Evolutionary conservation across 2,329 filamentous ascomycete genomes (phyloP).

Genomic region (Ophiostoma novo-ulmi): DNA sequence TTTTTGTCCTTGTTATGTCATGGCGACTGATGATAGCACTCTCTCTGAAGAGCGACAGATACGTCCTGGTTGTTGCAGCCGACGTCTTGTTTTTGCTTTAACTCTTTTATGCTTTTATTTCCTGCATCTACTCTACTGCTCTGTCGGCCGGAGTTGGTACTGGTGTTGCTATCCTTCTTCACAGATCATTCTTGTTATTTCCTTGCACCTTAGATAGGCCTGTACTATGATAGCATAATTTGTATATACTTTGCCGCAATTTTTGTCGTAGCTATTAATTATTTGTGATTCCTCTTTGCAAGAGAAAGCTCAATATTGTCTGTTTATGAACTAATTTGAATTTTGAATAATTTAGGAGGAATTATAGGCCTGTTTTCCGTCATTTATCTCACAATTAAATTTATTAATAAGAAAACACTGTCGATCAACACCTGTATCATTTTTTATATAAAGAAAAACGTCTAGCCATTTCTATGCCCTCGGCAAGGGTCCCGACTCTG

Average conservation of each 20-base stretch:
- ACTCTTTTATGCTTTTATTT: neutral
- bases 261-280: neutral
- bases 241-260: neutral
- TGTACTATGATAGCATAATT: constrained; percentile 11
- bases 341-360: too few species aligned
- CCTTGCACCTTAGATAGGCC: neutral
- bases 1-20: neutral
- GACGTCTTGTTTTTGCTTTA: neutral
- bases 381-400: too few species aligned
- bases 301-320: too few species aligned
- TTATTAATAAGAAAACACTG: too few species aligned
- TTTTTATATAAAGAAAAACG: constrained; percentile 33
- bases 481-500: constrained; percentile 69
- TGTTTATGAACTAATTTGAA: too few species aligned
- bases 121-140: neutral
- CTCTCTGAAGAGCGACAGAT: neutral
- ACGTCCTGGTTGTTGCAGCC: neutral
- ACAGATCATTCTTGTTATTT: neutral
- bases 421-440: too few species aligned
- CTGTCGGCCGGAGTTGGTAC: neutral
- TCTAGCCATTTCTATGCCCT: constrained; percentile 70
- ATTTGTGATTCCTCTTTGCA: too few species aligned
- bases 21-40: neutral
- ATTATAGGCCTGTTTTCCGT: too few species aligned
- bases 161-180: neutral